Base-by-base conservation (phyloP, 1,284 basidiomycete species). In the Irpex lacteus region DNA sequence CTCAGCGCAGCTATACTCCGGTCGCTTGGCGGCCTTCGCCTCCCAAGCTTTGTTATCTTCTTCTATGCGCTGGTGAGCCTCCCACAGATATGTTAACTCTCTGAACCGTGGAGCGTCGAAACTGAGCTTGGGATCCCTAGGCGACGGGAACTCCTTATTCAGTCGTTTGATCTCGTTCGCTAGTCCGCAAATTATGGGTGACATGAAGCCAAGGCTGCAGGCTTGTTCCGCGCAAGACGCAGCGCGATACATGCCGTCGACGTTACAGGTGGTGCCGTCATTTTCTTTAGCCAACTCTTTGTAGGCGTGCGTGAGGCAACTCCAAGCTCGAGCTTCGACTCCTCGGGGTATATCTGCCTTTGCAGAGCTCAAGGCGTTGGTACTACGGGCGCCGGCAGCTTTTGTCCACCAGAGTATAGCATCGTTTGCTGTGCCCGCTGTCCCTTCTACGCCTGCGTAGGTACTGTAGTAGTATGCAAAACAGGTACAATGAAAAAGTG, bases 1-100 rank as follows among this genome's bases (percentile, higher is more conserved):
- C 26, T 61, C 65, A 6, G 66, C 68, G 60, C 68, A 69, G 2
- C 56, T 19, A 49, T 66, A 69, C 26, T 63, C 58, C 32, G 62
- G 50, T 6, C 57, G 32, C 60, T n/a, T 47, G 9, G 40, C 40
- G 1, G 7, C 40, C 40, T 47, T 47, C n/a, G 40, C n/a, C 40
- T 47, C 61, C 7, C 47, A 54, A 2, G 62, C 53, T 38, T 63
- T 65, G 11, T 19, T 53, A 9, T 59, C 60, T 9, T 64, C 44
- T 40, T 61, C 63, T 21, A 59, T 55, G 3, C 64, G 64, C 21
- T 60, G 62, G 52, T 65, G 40, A 9, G 52, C 67, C 18, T 64
- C 61, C 67, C 67, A 68, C 11, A 68, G 47, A 50, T 63, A 60
- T 32, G 32, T 37, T 26, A 68, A 57, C 49, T 59, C 49, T 6